Conservation (phyloP, 2,329 filamentous ascomycete genomes). For the Metarhizium guizhouense region DNA sequence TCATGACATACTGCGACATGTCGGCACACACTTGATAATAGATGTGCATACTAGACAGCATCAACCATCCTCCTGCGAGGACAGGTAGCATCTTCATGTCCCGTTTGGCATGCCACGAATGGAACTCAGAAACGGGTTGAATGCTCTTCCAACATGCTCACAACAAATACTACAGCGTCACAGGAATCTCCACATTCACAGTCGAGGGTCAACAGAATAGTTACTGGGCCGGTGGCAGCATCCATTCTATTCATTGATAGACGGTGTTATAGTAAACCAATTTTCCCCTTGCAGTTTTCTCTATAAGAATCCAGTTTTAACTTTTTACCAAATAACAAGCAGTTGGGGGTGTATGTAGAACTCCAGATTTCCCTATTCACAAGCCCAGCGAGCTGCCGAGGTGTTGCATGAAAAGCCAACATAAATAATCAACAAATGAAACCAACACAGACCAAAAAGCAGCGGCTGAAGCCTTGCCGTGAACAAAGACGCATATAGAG, state of each 20-base stretch:
- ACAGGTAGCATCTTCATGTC: no score
- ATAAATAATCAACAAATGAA: background rate
- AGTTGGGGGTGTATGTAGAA: conserved; percentile 1
- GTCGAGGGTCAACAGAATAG: background rate
- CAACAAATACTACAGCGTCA: no score
- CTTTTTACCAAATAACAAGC: conserved; percentile 6
- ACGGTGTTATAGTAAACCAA: background rate
- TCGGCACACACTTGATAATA: no score
- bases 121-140: no score
- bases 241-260: conserved; percentile 9
- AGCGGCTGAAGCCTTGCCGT: background rate
- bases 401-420: background rate
- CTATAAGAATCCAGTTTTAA: conserved; percentile 5
- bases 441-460: background rate
- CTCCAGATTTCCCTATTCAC: conserved; percentile 3
- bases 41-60: no score
- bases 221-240: conserved; percentile 7
- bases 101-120: no score
- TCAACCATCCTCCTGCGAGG: no score
- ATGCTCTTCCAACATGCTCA: no score
- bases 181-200: no score
- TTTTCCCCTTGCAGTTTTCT: conserved; percentile 2
- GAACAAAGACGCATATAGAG: background rate
- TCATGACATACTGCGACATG: no score
- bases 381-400: background rate